Base-by-base conservation (phyloP, 2,329 filamentous ascomycete species). In the Dothideomycetes sp. region DNA sequence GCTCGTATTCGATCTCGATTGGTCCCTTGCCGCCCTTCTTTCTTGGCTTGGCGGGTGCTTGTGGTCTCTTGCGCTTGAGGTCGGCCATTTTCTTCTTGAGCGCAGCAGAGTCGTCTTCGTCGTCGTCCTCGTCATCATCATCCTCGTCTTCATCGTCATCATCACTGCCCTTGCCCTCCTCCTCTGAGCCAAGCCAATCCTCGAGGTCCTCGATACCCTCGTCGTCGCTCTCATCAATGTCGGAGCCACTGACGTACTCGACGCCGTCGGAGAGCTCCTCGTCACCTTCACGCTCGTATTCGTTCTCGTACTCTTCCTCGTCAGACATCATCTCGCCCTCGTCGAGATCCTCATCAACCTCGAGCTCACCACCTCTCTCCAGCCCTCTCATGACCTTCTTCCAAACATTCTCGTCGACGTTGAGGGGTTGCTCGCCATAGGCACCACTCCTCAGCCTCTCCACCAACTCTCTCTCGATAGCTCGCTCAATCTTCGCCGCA, bases 331-430 rank as follows among this genome's bases (percentile, higher is more conserved):
- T 79, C 47, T 93, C 78, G 8, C 88, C 89, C 51, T 88, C 79
- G 58, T 95, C 89, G 59, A 91, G 62, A 59, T 96, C 89, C 64
- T 87, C 77, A 59, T 95, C 89, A 40, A 85, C 72, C 47, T 76
- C 70, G 33, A 82, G 89, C 54, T 93, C 79, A 43, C 89, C 88
- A 52, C 82, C 81, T 51, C 83, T 75, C 72, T 98, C 91, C 62
- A 98, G 72, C 3, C 86, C 86, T 45, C 80, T 79, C 51, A 98
- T 77, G 5, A 98, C 91, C 73, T 88, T 94, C 74, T 93, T 93
- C 91, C 91, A 98, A 45, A 98, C 86, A 11, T 76, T 73, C 60
- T 95, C 87, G 61, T 93, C 91, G 37, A 94, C 88, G 58, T 98
- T 98, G 49, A 98, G 70, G 31, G 91, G 91, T 58, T 85, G 78